Percentiles rank a stretch among this genome's conserved stretches.
Conservation (phyloP, 2,329 filamentous ascomycete species). For the Neonectria neomacrospora region DNA sequence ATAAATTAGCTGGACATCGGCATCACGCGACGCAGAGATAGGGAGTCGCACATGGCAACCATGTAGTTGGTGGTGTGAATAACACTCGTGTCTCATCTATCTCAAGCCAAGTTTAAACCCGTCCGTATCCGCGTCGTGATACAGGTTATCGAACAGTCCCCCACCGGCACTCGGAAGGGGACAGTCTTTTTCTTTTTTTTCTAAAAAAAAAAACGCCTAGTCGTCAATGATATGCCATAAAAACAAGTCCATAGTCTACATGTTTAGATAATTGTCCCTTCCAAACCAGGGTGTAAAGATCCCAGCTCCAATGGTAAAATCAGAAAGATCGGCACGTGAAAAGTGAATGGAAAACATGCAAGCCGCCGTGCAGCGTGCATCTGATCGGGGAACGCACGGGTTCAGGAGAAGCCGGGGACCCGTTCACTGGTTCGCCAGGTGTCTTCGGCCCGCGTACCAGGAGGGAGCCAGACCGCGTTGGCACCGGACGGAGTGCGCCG, state of each 20-base stretch:
- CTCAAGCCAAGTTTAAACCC: slow-evolving; percentile 27
- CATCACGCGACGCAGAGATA: slow-evolving; percentile 22
- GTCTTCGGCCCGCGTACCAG: slow-evolving; percentile 86
- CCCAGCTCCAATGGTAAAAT: slow-evolving; percentile 6
- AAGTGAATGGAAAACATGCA: slow-evolving; percentile 14
- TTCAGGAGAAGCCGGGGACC: slow-evolving; percentile 39
- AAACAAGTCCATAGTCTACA: slow-evolving; percentile 28
- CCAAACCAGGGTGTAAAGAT: slow-evolving; percentile 13
- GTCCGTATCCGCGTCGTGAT: slow-evolving; percentile 41
- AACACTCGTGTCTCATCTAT: slow-evolving; percentile 33
- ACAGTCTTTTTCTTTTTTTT: slow-evolving; percentile 10
- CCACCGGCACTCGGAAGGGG: slow-evolving; percentile 5
- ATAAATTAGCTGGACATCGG: not conserved
- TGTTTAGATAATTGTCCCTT: slow-evolving; percentile 21
- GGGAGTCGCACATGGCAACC: slow-evolving; percentile 23
- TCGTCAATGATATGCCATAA: slow-evolving; percentile 18
- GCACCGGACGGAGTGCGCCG: slow-evolving; percentile 56
- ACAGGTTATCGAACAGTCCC: slow-evolving; percentile 32
- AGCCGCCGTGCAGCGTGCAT: not conserved
- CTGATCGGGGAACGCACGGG: slow-evolving; percentile 18
- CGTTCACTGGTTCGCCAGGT: slow-evolving; percentile 72
- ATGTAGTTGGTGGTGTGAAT: slow-evolving; percentile 29
- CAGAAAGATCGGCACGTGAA: slow-evolving; percentile 8
- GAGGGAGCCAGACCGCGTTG: slow-evolving; percentile 71
- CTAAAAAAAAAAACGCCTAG: slow-evolving; percentile 8